Evolutionary conservation across 352 stramenopile genomes (phyloP), one percentile per base, ranked within the genome.

Genomic region (Globisporangium cederbergense): DNA sequence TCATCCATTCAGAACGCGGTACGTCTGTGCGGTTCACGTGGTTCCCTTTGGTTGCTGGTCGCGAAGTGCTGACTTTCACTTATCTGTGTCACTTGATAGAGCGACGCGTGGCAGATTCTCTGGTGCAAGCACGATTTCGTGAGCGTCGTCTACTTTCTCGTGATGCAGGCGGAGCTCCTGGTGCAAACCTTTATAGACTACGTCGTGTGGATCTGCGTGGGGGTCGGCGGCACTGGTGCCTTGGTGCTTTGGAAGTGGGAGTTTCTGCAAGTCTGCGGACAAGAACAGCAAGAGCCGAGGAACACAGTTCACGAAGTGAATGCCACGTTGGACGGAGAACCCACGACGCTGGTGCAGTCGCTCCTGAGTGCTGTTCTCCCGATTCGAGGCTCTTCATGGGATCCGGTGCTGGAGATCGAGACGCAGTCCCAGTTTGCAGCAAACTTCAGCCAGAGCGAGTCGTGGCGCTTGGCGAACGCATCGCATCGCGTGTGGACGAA

Each of bases 221-320:
- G 68, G n/a, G 50, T 72, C 36, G 51, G 68, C 18, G 66, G 79
- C 6, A 91, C 79, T 2, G 47, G 49, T 13, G 55, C 62, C 1
- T 50, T 89, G 11, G 73, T 76, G 54, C 34, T 66, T 25, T 91
- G 79, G 79, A 82, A 83, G 49, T 53, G 52, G 54, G 70, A 79
- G 16, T 70, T 79, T 53, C 57, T 72, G 11, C 34, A 42, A 18
- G 38, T 68, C 22, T 68, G 62, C 20, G 50, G 16, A 13, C 5
- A 32, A 20, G 54, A 34, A 22, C 13, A 16, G 13, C 30, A 52
- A 28, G 22, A 52, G 20, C 13, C 16, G 28, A 13, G 40, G 51
- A 16, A 22, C 45, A 13, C 18, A 10, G n/a, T 51, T 28, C 6
- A 51, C 45, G 45, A 25, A 10, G 1, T 14, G 30, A n/a, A 45